Percentiles rank a stretch among this genome's conserved stretches.
Evolutionary conservation across 73 alveolate species (phyloP).

Genomic region (Uronychia binucleata): DNA sequence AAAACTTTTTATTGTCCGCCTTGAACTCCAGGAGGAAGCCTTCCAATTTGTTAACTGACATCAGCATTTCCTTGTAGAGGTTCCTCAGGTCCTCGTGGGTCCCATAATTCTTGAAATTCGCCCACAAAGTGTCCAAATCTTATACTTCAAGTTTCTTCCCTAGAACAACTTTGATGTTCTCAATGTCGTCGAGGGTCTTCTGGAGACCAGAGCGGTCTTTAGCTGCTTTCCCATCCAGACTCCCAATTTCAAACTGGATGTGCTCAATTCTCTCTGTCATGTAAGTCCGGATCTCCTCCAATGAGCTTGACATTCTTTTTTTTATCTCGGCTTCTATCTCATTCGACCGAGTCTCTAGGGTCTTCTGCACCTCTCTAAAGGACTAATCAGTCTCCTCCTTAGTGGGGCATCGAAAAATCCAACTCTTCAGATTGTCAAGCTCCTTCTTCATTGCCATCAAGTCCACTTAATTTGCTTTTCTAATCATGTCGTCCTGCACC

Average conservation of each 20-base stretch:
- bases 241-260: not conserved
- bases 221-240: not conserved
- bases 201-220: not conserved
- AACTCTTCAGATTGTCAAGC: not conserved
- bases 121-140: not conserved
- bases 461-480: not conserved
- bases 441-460: not conserved
- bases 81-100: not conserved
- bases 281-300: not conserved
- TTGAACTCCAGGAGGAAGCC: not conserved
- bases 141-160: not conserved
- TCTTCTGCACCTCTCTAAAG: not conserved
- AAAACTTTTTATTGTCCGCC: not conserved
- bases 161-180: not conserved
- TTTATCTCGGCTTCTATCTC: not conserved
- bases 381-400: not conserved
- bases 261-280: not conserved
- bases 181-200: not conserved
- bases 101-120: not conserved
- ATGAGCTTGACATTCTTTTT: not conserved
- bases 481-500: not conserved
- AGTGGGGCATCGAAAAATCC: not conserved
- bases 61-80: not conserved
- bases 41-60: not conserved
- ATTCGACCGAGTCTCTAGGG: not conserved